These are phyloP conservation scores for Tanacetum coccineum DNA, from an alignment of 129 eudicot genomes.

Conservation along the genomic window DNA sequence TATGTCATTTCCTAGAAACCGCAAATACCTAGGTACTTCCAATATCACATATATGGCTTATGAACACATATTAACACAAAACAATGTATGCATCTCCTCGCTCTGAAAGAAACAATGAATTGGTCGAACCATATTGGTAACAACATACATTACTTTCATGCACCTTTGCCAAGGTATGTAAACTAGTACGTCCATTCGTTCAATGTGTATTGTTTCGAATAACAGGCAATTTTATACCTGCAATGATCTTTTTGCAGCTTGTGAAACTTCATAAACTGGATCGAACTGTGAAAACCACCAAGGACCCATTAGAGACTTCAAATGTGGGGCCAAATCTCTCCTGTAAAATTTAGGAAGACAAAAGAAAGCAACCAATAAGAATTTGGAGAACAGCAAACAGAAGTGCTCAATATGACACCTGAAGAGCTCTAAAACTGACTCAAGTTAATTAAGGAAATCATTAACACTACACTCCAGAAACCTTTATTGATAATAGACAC, in stretches of 20 bases:
- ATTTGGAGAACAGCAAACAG: slow-evolving; percentile 4
- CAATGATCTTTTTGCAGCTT: slow-evolving; percentile 85
- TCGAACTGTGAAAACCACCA: slow-evolving; percentile 99
- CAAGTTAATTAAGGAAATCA: background rate
- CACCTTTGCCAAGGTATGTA: slow-evolving; percentile 11
- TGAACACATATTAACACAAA: too few relatives aligned
- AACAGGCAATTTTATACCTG: slow-evolving; percentile 53
- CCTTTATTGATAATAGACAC: too few relatives aligned
- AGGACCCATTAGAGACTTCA: slow-evolving; percentile 91
- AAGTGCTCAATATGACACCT: slow-evolving; percentile 11
- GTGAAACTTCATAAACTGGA: slow-evolving; percentile 82
- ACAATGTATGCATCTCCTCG: too few relatives aligned
- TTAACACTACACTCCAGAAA: too few relatives aligned
- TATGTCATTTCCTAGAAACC: slow-evolving; percentile 8
- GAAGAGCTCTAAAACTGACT: slow-evolving; percentile 4
- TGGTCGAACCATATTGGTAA: too few relatives aligned
- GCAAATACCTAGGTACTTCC: too few relatives aligned
- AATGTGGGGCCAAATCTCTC: slow-evolving; percentile 89
- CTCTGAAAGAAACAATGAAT: too few relatives aligned
- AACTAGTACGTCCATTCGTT: background rate
- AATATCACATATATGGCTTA: too few relatives aligned
- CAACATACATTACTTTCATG: background rate
- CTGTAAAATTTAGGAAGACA: slow-evolving; percentile 35
- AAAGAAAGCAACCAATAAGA: slow-evolving; percentile 10
- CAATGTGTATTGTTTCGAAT: background rate